Evolutionary conservation across 257 asterid species (phyloP).

Genomic region (Capsicum pubescens): DNA sequence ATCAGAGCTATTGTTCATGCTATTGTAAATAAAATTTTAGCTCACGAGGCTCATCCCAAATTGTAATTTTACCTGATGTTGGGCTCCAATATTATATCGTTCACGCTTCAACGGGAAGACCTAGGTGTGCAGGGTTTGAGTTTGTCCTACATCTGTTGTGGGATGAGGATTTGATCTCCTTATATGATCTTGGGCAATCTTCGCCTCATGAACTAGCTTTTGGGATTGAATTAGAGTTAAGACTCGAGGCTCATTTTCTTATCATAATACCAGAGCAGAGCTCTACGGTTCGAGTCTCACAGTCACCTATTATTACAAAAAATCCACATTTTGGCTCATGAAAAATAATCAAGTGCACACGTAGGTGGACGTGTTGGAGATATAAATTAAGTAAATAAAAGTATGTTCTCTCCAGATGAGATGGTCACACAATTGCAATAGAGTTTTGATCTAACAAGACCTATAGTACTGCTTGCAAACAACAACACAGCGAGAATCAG

Average conservation of each 20-base stretch:
- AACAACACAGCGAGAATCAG: background rate
- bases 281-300: background rate
- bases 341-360: background rate
- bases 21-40: background rate
- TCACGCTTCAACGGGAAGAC: background rate
- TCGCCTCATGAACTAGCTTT: background rate
- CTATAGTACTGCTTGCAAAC: background rate
- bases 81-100: background rate
- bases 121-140: background rate
- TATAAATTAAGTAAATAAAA: slow-evolving; percentile 2
- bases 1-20: background rate
- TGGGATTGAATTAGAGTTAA: background rate
- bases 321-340: background rate
- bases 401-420: background rate
- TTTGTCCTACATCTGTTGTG: background rate
- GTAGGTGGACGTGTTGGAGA: background rate
- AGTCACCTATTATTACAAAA: background rate
- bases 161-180: background rate
- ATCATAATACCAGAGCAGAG: background rate
- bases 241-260: background rate
- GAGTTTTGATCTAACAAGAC: background rate
- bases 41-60: background rate
- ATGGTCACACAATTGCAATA: background rate
- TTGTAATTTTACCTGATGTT: background rate
- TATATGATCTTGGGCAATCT: background rate